A percentile compares a stretch with the other conserved stretches of the same genome.
phyloP scores from a whole-genome alignment of 257 asterid species.

The Solanum lycopersicoides region DNA sequence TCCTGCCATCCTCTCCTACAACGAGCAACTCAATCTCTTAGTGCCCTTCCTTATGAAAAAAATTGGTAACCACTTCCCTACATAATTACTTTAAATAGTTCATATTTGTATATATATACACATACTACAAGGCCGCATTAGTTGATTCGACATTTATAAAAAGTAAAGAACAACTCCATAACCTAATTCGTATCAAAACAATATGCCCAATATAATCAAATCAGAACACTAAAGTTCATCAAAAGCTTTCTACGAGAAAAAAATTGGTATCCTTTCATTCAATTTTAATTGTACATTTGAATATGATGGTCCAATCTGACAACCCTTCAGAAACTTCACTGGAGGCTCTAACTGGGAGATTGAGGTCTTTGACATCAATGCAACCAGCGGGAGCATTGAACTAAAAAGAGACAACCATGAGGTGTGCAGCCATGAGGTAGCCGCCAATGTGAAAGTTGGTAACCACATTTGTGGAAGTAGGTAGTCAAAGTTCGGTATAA shows the following conservation, averaged over 20 bases:
- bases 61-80: conserved; percentile 65
- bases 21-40: conserved; percentile 83
- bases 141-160: neutral
- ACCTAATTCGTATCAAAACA: neutral
- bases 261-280: neutral
- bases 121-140: neutral
- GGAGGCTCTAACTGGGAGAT: neutral
- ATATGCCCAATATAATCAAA: neutral
- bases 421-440: neutral
- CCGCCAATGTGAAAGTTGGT: no score
- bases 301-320: neutral
- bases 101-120: no score
- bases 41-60: conserved; percentile 62
- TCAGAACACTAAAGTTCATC: neutral
- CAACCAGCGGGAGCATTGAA: neutral
- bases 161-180: neutral
- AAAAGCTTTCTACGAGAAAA: neutral
- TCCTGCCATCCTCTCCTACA: conserved; percentile 94
- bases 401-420: neutral
- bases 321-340: neutral
- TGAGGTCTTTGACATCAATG: neutral
- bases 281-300: neutral
- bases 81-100: neutral
- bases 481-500: no score
- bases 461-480: no score